Evolutionary conservation across 2,329 filamentous ascomycete genomes (phyloP).

Genomic region (Trematosphaeria pertusa): DNA sequence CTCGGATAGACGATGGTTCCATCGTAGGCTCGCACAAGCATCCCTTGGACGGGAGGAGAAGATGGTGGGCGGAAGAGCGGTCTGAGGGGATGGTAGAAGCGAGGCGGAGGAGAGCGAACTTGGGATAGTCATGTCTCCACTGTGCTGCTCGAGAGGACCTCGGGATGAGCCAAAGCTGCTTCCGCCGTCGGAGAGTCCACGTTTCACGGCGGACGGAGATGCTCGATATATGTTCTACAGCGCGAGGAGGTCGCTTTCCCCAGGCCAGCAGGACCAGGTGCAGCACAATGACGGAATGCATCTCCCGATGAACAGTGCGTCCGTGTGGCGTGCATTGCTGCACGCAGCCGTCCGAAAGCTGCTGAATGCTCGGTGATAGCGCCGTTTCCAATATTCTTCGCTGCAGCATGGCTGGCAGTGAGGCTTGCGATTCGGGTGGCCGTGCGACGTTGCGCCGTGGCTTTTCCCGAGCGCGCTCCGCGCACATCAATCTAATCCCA

Average conservation of each 20-base stretch:
- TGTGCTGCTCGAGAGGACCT: constrained; percentile 21
- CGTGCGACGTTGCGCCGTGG: not conserved
- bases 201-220: constrained; percentile 17
- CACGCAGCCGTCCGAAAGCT: constrained; percentile 30
- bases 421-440: constrained; percentile 19
- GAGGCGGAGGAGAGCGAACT: constrained; percentile 11
- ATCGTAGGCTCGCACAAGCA: constrained; percentile 25
- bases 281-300: constrained; percentile 15
- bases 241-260: constrained; percentile 1
- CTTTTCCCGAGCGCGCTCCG: constrained; percentile 11
- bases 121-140: constrained; percentile 12
- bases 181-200: constrained; percentile 11
- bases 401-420: constrained; percentile 30
- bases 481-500: constrained; percentile 15
- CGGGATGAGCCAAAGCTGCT: constrained; percentile 29
- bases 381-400: constrained; percentile 33
- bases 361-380: constrained; percentile 3
- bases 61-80: constrained; percentile 33
- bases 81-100: constrained; percentile 26
- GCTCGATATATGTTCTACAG: constrained; percentile 21
- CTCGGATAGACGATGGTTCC: constrained; percentile 31
- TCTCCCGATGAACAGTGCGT: not conserved
- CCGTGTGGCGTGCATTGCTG: constrained; percentile 27
- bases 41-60: constrained; percentile 15
- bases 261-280: constrained; percentile 7